Conservation (phyloP, 495 filamentous ascomycete species). For the Daldinia decipiens region DNA sequence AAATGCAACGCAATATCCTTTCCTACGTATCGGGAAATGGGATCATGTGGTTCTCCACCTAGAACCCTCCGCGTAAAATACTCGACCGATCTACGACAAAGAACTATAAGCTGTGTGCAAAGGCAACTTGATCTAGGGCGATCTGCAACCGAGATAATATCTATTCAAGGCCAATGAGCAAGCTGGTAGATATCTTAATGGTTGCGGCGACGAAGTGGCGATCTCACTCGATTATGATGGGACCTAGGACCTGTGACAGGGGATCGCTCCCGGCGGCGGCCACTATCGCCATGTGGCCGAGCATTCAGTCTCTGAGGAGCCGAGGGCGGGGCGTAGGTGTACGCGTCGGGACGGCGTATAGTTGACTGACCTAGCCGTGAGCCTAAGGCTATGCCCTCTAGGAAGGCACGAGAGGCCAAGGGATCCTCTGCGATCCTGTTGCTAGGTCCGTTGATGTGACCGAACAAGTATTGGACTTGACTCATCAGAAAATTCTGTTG, state of each 20-base stretch:
- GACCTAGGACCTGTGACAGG: neutral
- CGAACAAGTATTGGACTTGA: conserved; percentile 22
- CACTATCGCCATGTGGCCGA: neutral
- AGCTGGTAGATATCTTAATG: neutral
- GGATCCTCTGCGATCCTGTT: conserved; percentile 22
- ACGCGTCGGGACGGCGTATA: neutral
- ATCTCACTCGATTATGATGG: conserved; percentile 6
- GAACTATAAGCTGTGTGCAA: neutral
- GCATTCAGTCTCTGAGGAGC: neutral
- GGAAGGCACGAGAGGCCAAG: conserved; percentile 41
- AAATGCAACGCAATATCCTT: neutral
- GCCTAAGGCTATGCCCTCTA: conserved; percentile 48
- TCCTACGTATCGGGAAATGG: neutral
- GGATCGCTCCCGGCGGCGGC: conserved; percentile 35
- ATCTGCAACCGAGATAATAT: neutral
- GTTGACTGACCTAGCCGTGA: conserved; percentile 13
- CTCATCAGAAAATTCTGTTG: conserved; percentile 12
- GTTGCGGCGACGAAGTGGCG: neutral
- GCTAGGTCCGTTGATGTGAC: conserved; percentile 22
- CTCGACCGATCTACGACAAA: neutral
- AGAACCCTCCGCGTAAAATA: neutral
- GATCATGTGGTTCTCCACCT: neutral
- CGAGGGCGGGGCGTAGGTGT: neutral
- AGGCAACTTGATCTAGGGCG: neutral
- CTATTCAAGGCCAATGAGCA: neutral